Percentiles rank a stretch among this genome's conserved stretches.
Evolutionary conservation across 1,284 basidiomycete species (phyloP).

Genomic region (Flammula alnicola): DNA sequence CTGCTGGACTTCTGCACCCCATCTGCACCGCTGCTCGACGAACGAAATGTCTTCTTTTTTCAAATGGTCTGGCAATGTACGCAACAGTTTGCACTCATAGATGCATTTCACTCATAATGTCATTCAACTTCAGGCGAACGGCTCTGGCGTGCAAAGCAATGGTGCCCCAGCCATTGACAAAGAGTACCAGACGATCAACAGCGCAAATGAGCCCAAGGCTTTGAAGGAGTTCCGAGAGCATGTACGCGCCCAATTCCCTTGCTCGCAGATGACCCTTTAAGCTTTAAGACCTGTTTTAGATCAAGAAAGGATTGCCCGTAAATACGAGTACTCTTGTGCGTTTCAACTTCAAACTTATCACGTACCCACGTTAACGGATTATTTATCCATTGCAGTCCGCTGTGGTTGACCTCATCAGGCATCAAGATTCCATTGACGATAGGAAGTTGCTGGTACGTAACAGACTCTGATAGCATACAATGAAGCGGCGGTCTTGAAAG

Average conservation of each 20-base stretch:
- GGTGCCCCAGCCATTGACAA: constrained; percentile 16
- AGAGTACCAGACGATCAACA: constrained; percentile 22
- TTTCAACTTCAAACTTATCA: constrained; percentile 8
- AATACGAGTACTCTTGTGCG: constrained; percentile 45
- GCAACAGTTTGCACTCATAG: background rate
- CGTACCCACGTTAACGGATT: constrained; percentile 2
- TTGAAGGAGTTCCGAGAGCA: constrained; percentile 50
- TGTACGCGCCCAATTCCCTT: constrained; percentile 34
- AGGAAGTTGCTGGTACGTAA: constrained; percentile 45
- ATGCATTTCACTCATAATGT: background rate
- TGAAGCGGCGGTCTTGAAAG: background rate
- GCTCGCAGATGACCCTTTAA: too few relatives aligned
- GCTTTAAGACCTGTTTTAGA: constrained; percentile 33
- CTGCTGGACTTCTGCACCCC: background rate
- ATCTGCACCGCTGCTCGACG: background rate
- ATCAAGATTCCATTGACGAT: constrained; percentile 69
- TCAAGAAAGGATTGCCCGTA: constrained; percentile 47
- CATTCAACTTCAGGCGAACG: constrained; percentile 8
- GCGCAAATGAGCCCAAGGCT: constrained; percentile 33
- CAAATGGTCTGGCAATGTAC: constrained; percentile 6
- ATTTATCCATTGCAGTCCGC: constrained; percentile 44
- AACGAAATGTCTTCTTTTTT: constrained; percentile 7
- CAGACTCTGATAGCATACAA: background rate
- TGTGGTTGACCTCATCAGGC: constrained; percentile 57
- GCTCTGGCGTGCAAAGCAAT: constrained; percentile 7